These are phyloP conservation scores for Cornus florida DNA, from an alignment of 148 eudicot genomes.

Conservation along the genomic window DNA sequence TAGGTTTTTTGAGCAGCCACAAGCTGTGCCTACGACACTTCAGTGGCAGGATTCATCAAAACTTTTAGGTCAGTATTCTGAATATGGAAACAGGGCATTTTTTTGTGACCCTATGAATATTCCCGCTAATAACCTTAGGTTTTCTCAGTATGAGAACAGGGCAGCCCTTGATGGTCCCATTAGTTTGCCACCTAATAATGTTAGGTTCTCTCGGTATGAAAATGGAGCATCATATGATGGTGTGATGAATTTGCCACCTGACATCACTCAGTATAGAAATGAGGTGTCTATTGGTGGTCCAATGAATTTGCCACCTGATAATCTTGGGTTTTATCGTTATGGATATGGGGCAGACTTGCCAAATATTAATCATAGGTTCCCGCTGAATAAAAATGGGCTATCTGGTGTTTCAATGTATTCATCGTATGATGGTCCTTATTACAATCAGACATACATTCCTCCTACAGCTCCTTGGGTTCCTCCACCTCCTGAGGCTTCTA, in stretches of 20 bases:
- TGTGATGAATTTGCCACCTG: not conserved
- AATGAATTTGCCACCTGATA: conserved; percentile 6
- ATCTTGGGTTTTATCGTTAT: not conserved
- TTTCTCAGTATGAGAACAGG: not conserved
- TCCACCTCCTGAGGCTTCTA: not conserved
- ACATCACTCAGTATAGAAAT: conserved; percentile 3
- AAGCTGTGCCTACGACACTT: not conserved
- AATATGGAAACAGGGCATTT: not conserved
- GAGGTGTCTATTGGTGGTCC: not conserved
- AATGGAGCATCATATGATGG: not conserved
- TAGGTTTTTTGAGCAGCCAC: conserved; percentile 6
- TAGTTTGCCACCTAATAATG: not conserved
- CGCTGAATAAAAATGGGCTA: not conserved
- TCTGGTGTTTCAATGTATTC: not conserved
- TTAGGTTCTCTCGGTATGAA: not conserved
- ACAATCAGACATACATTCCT: not conserved
- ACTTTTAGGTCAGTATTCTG: not conserved
- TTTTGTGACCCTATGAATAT: conserved; percentile 1
- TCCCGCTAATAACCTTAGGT: not conserved
- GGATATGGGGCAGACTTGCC: conserved; percentile 1
- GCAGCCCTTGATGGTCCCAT: not conserved
- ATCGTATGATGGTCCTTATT: not conserved
- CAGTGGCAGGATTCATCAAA: conserved; percentile 4
- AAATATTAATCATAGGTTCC: not conserved
- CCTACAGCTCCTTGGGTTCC: not conserved